Evolutionary conservation across 441 rosid genomes (phyloP), one percentile per base, ranked within the genome.

Genomic region (Dalechampia spathulata): DNA sequence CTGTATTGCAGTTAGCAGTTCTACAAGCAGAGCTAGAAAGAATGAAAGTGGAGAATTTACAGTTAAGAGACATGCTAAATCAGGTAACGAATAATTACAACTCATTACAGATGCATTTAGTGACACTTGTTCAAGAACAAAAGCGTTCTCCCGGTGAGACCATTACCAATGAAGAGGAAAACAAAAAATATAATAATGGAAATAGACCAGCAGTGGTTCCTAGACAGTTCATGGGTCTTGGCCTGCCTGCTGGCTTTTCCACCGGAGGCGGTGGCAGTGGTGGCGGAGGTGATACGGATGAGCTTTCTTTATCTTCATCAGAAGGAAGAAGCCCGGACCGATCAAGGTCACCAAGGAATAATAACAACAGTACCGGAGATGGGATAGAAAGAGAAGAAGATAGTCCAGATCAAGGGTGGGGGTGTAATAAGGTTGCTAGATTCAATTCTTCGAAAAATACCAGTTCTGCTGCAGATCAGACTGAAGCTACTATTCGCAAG

Each of bases 401-500:
- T 40, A 78, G 83, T 0, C 84, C 84, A 0, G 90, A 82, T 53
- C 76, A 85, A 19, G 71, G 75, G 1, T 80, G 88, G 95, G 66
- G 21, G 54, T 73, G 76, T 40, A 82, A 72, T 58, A 89, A 90
- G 66, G 65, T 60, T 47, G 71, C 78, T 17, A 82, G 77, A 42
- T 55, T 73, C 61, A 70, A 65, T 2, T 25, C 58, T 13, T 45
- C 58, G 15, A 58, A 60, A 25, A 75, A 67, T 36, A 39, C 22
- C 34, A n/a, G n/a, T n/a, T n/a, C n/a, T n/a, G n/a, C n/a, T 45
- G 58, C 78, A 6, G 93, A 87, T 52, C 95, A 85, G 60, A 72
- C 94, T 0, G 97, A 89, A 58, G 95, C 97, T 38, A 86, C 95
- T 16, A 94, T 94, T 83, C 79, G 97, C 63, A 85, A 90, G 73